These are phyloP conservation scores for Sanguinoderma infundibulare DNA, from an alignment of 1,284 basidiomycete species.

Conservation along the genomic window DNA sequence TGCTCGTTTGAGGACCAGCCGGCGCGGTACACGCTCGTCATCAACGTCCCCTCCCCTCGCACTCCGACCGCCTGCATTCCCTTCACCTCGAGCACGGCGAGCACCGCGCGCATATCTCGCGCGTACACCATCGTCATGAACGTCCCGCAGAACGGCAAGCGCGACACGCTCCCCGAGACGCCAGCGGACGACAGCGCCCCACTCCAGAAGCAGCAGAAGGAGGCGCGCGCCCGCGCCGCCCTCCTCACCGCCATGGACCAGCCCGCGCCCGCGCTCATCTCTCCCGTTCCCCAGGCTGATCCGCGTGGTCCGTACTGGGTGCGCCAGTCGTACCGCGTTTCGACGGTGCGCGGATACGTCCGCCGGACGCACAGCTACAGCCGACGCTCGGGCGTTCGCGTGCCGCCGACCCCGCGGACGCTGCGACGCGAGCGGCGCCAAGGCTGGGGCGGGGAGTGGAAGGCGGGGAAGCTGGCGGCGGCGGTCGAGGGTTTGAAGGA, in stretches of 20 bases:
- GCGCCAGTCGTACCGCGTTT: constrained; percentile 22
- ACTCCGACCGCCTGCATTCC: neutral
- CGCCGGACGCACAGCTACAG: constrained; percentile 12
- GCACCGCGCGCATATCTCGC: neutral
- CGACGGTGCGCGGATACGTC: constrained; percentile 6
- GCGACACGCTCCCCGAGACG: constrained; percentile 1
- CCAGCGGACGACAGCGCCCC: constrained; percentile 14
- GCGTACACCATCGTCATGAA: constrained; percentile 11
- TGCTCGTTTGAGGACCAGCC: neutral
- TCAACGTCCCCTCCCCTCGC: constrained; percentile 12
- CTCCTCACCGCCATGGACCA: constrained; percentile 30
- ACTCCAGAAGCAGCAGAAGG: constrained; percentile 21
- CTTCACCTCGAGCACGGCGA: neutral
- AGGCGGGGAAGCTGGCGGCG: constrained; percentile 25
- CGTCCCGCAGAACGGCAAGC: neutral
- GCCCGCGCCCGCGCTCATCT: constrained; percentile 24
- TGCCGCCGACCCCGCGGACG: constrained; percentile 33
- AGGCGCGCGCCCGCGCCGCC: constrained; percentile 23
- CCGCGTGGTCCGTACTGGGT: constrained; percentile 36
- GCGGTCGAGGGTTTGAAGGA: constrained; percentile 30
- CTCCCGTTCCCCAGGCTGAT: constrained; percentile 8
- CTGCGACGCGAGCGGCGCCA: constrained; percentile 32
- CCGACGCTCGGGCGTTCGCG: constrained; percentile 2
- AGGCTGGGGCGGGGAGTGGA: constrained; percentile 37
- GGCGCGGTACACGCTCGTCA: constrained; percentile 8